phyloP scores from a whole-genome alignment of 352 stramenopile species.

The Globisporangium iwayamae region DNA sequence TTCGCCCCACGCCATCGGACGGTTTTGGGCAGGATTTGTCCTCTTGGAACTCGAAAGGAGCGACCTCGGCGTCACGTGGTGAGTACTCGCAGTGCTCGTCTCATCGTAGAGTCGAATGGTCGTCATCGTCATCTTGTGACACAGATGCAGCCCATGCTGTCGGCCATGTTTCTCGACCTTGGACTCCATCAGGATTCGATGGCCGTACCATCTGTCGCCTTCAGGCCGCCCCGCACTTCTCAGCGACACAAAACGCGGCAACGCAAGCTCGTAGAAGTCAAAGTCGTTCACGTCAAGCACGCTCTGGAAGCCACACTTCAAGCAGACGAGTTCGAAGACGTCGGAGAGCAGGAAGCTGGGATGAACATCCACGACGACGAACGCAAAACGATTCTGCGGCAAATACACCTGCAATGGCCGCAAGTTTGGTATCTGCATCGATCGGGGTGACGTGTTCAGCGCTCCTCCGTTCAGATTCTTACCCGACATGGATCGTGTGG shows the following conservation, averaged over 20 bases:
- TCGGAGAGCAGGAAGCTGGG: slow-evolving; percentile 55
- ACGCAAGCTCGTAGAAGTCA: slow-evolving; percentile 76
- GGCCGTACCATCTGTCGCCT: slow-evolving; percentile 80
- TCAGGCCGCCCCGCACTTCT: slow-evolving; percentile 79
- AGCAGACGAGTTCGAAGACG: slow-evolving; percentile 74
- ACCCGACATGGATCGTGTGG: slow-evolving; percentile 49
- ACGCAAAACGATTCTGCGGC: slow-evolving; percentile 83
- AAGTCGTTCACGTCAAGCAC: slow-evolving; percentile 78
- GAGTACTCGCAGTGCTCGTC: slow-evolving; percentile 75
- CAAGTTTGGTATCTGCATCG: slow-evolving; percentile 33
- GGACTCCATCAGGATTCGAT: slow-evolving; percentile 59
- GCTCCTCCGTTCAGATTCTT: slow-evolving; percentile 24
- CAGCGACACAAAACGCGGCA: slow-evolving; percentile 85
- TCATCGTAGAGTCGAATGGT: slow-evolving; percentile 88
- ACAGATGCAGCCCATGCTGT: slow-evolving; percentile 75
- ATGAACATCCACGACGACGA: slow-evolving; percentile 66
- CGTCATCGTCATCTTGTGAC: slow-evolving; percentile 84
- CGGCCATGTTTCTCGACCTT: slow-evolving; percentile 59
- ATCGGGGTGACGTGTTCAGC: slow-evolving; percentile 36
- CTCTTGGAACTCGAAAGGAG: slow-evolving; percentile 69
- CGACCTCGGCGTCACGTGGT: slow-evolving; percentile 77
- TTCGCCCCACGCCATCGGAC: slow-evolving; percentile 75
- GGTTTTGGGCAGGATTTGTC: slow-evolving; percentile 75
- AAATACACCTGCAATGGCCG: slow-evolving; percentile 77
- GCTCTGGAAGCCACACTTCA: slow-evolving; percentile 69